Evolutionary conservation across 164 flowering plant genomes (phyloP).

Genomic region (Macadamia tetraphylla): DNA sequence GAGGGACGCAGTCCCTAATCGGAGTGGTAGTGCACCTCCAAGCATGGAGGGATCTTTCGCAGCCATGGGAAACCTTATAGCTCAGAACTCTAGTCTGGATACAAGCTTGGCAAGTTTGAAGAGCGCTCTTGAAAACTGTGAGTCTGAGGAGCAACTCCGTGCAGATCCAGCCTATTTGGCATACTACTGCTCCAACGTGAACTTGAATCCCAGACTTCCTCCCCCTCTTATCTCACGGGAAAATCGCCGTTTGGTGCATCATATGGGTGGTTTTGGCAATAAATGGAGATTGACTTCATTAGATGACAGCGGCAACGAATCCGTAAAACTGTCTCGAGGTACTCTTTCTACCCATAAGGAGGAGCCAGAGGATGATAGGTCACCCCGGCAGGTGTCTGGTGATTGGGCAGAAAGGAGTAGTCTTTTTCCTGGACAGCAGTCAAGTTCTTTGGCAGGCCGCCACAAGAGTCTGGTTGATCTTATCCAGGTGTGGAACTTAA

Average conservation of each 20-base stretch:
- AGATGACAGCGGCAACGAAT: conserved; percentile 38
- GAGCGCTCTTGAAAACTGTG: conserved; percentile 23
- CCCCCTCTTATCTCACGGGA: conserved; percentile 67
- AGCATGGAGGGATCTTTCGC: conserved; percentile 87
- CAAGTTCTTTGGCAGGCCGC: conserved; percentile 36
- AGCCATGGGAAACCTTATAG: conserved; percentile 49
- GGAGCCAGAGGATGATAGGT: conserved; percentile 69
- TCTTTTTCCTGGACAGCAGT: conserved; percentile 15
- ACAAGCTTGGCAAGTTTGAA: conserved; percentile 28
- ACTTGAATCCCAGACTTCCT: conserved; percentile 78
- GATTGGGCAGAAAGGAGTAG: conserved; percentile 30
- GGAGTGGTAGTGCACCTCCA: conserved; percentile 97
- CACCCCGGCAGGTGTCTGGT: conserved; percentile 33
- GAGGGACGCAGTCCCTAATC: conserved; percentile 42
- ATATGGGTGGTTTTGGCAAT: conserved; percentile 48
- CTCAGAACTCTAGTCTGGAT: conserved; percentile 26
- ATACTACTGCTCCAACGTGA: conserved; percentile 54
- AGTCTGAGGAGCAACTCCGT: conserved; percentile 58
- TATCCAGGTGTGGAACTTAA: conserved; percentile 51
- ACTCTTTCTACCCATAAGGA: conserved; percentile 73
- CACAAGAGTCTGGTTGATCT: conserved; percentile 69
- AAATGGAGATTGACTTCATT: conserved; percentile 38
- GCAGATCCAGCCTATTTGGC: conserved; percentile 69
- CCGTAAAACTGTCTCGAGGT: conserved; percentile 32
- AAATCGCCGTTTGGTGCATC: conserved; percentile 46